These are phyloP conservation scores for Knufia petricola DNA, from an alignment of 2,329 filamentous ascomycete species.

Conservation along the genomic window DNA sequence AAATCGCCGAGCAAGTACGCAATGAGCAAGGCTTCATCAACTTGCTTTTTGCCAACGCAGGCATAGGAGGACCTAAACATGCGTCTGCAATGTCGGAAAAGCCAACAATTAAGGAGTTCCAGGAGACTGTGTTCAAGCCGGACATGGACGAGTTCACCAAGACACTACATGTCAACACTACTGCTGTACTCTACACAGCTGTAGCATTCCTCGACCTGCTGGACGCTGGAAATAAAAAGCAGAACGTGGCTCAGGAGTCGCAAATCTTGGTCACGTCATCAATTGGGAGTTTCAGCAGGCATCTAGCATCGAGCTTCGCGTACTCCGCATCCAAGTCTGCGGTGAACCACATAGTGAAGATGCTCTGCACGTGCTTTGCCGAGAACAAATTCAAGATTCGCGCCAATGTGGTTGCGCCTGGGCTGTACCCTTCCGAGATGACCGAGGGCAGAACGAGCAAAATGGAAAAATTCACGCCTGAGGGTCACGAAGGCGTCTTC, in stretches of 20 bases:
- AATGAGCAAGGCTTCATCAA: constrained; percentile 23
- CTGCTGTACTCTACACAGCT: constrained; percentile 7
- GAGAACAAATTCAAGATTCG: constrained; percentile 33
- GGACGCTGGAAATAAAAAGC: constrained; percentile 8
- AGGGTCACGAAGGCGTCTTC: constrained; percentile 26
- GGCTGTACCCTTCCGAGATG: constrained; percentile 52
- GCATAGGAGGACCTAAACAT: constrained; percentile 7
- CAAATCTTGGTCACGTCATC: constrained; percentile 1
- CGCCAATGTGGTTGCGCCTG: constrained; percentile 41
- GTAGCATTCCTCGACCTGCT: constrained; percentile 9
- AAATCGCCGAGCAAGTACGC: constrained; percentile 30
- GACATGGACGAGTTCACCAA: constrained; percentile 13
- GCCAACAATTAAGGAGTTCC: constrained; percentile 1
- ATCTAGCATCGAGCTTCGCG: constrained; percentile 30
- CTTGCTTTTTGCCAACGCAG: constrained; percentile 10
- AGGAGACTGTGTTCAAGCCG: constrained; percentile 6
- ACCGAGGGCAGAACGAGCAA: constrained; percentile 27
- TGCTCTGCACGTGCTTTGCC: constrained; percentile 35
- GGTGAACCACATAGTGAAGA: constrained; percentile 40
- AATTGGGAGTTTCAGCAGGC: constrained; percentile 34
- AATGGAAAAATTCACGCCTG: constrained; percentile 34
- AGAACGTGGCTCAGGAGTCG: constrained; percentile 15
- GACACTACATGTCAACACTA: constrained; percentile 6
- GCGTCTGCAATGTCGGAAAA: constrained; percentile 2
- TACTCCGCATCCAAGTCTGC: constrained; percentile 41